Base-by-base conservation (phyloP, 495 filamentous ascomycete species). In the Sordaria brevicollis region DNA sequence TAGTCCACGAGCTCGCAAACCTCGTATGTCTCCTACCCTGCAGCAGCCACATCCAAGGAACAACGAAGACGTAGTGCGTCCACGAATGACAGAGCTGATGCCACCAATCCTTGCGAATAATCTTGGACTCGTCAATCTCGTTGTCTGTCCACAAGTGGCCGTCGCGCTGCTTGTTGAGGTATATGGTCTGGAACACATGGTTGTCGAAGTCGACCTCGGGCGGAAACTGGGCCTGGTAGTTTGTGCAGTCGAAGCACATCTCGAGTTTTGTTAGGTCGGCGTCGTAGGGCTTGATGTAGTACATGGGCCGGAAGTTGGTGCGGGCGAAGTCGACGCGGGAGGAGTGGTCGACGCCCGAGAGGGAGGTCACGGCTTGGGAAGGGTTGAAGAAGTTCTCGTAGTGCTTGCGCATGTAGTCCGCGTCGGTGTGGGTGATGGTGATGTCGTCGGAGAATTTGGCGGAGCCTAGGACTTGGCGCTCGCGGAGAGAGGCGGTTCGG, bases 151-250 rank as follows among this genome's bases (percentile, higher is more conserved):
- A 94, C 2, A 94, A 77, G 33, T 79, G 70, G 39, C 89, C 77
- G 35, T 89, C 84, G 33, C 87, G 80, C 3, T 79, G 73, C 67
- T 91, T 89, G 77, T 96, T 90, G 34, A 96, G 80, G 78, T 90
- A 96, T 54, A 94, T 94, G 19, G 90, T 91, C 79, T 94, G 92
- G 76, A 92, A 94, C 21, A 96, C 86, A 78, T 94, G 92, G 25
- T 89, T 84, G 7, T 83, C 80, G 2, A 69, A 70, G 5, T 66
- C 69, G 2, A 79, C 78, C 1, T 79, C 77, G n/a, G 71, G 70
- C 15, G 89, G 87, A 75, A 96, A 93, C 78, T 96, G 92, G 70
- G 90, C 84, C 75, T 96, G 92, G 80, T 96, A 96, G 74, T 92
- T 91, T 19, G 89, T 90, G 79, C 90, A 92, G 77, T 94, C 91